phyloP scores from a whole-genome alignment of 495 filamentous ascomycete species.

The Pyronema domesticum region DNA sequence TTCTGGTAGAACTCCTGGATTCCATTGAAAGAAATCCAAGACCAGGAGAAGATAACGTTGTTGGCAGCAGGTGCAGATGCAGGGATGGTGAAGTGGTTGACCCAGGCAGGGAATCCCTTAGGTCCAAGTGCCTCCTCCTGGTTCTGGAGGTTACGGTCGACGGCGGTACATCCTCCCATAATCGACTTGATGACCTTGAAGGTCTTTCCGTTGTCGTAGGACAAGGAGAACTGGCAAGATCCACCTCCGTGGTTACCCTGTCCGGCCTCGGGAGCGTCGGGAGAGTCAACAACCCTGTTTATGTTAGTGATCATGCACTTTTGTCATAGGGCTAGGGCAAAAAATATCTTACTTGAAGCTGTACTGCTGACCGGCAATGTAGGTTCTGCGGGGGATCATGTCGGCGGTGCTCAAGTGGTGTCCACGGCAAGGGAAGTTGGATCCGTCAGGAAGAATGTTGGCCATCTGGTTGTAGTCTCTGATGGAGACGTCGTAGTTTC shows the following conservation, averaged over 20 bases:
- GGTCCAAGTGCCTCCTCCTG: background rate
- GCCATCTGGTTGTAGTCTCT: too few species aligned
- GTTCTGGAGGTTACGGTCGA: background rate
- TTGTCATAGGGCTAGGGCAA: background rate
- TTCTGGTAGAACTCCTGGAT: constrained; percentile 47
- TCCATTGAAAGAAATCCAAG: constrained; percentile 41
- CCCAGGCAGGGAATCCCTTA: too few species aligned
- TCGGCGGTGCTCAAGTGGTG: too few species aligned
- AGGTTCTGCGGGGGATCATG: too few species aligned
- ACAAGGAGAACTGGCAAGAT: constrained; percentile 45
- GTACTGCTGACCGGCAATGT: too few species aligned
- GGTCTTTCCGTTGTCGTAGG: constrained; percentile 41
- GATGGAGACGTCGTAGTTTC: too few species aligned
- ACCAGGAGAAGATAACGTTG: constrained; percentile 36
- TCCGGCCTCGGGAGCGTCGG: too few species aligned
- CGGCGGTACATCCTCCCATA: constrained; percentile 40
- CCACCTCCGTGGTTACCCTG: constrained; percentile 42
- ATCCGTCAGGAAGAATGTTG: too few species aligned
- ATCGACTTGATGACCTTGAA: constrained; percentile 51
- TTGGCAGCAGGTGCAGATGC: constrained; percentile 4
- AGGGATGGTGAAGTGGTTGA: background rate
- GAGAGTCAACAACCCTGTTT: constrained; percentile 29
- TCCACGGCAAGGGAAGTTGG: too few species aligned
- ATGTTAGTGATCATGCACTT: background rate
- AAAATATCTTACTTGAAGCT: background rate